Conservation (phyloP, 2,329 filamentous ascomycete genomes). For the Paraphaeosphaeria minitans region DNA sequence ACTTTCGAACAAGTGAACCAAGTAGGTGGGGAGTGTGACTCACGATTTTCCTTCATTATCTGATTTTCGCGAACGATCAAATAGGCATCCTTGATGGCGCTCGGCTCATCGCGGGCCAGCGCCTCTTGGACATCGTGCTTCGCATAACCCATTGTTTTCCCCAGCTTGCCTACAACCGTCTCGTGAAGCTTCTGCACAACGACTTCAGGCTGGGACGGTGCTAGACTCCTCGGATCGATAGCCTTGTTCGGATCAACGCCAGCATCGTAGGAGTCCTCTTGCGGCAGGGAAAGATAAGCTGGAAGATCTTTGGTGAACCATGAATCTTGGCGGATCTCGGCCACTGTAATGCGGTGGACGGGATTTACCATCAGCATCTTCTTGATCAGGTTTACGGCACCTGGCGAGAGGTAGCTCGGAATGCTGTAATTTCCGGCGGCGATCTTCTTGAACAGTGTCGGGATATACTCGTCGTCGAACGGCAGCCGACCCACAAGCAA, state of each 20-base stretch:
- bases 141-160: conserved; percentile 97
- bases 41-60: conserved; percentile 92
- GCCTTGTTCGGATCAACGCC: conserved; percentile 93
- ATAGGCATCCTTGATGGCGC: conserved; percentile 98
- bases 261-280: conserved; percentile 90
- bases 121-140: conserved; percentile 95
- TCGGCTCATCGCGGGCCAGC: conserved; percentile 87
- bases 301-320: conserved; percentile 93
- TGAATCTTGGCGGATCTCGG: conserved; percentile 88
- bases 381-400: conserved; percentile 81
- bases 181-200: conserved; percentile 90
- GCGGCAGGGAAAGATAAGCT: conserved; percentile 81
- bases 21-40: conserved; percentile 50
- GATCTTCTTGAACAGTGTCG: conserved; percentile 96
- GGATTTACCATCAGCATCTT: conserved; percentile 96
- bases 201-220: conserved; percentile 70
- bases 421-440: conserved; percentile 91
- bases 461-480: conserved; percentile 98
- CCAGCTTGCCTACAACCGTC: conserved; percentile 91
- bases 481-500: conserved; percentile 73
- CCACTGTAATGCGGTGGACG: conserved; percentile 89
- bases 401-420: conserved; percentile 86
- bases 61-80: conserved; percentile 98
- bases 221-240: conserved; percentile 81
- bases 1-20: conserved; percentile 9